Evolutionary conservation across 2,329 filamentous ascomycete species (phyloP), one percentile per base, ranked within the genome.

Genomic region (Penicillium paneum): DNA sequence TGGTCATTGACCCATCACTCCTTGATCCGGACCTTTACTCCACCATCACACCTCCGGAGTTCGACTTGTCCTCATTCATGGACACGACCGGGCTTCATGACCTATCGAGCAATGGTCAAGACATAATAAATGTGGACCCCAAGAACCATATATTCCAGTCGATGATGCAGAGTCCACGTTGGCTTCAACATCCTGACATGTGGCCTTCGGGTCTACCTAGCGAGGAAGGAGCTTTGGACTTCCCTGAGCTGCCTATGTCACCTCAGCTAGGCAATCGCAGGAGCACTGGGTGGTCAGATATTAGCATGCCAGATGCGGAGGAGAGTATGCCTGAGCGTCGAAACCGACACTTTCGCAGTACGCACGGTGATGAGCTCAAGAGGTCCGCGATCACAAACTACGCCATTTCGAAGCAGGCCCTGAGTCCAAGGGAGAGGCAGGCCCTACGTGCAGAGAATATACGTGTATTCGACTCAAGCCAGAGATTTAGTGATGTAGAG

Each of bases 181-280:
- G 40, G 35, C 29, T 58, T 19, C 12, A 5, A n/a, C 19, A 24
- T 21, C 21, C 49, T 2, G 45, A 47, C 1, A 24, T 56, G 19
- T 58, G 56, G 56, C 54, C 49, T 3, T 35, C 50, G 2, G 56
- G 54, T 26, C 13, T 28, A 11, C 56, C 56, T n/a, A 12, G n/a
- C 7, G 26, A 43, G 3, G 49, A 54, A 24, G 56, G 54, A 12
- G 54, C 45, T 42, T 41, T 58, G 35, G 50, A 53, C 6, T 58
- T 58, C 49, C 56, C 56, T 8, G 32, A 43, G 17, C 32, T 54
- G 4, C 43, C 36, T n/a, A 35, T 26, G 21, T 35, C n/a, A 13
- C 42, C 42, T 13, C 1, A 24, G 5, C 42, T 44, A 1, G 42
- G 42, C 5, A 44, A 34, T 34, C 29, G 36, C 29, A 41, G 15